Conservation (phyloP, 768 basidiomycete species). For the Chalciporus piperatus region DNA sequence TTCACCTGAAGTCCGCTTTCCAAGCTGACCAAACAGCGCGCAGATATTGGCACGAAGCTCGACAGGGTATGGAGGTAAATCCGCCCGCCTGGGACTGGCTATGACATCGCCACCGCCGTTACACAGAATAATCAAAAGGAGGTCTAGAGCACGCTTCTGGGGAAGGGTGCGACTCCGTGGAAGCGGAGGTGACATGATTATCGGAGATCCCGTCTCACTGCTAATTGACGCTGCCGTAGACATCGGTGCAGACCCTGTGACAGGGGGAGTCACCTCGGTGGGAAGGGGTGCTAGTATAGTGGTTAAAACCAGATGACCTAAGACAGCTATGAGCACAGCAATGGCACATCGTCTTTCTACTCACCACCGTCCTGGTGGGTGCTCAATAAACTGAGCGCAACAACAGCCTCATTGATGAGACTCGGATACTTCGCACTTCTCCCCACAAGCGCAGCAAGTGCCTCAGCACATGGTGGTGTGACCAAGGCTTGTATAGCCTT, state of each 20-base stretch:
- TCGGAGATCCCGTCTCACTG: constrained; percentile 48
- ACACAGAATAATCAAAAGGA: constrained; percentile 60
- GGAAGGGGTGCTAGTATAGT: constrained; percentile 54
- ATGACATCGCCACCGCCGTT: constrained; percentile 33
- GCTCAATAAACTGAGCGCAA: constrained; percentile 77
- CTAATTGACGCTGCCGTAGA: constrained; percentile 39
- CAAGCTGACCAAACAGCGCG: constrained; percentile 64
- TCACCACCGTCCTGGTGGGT: constrained; percentile 64
- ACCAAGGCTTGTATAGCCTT: constrained; percentile 52
- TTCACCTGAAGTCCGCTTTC: constrained; percentile 48
- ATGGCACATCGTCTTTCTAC: constrained; percentile 17
- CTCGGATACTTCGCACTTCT: constrained; percentile 79
- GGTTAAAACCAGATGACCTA: constrained; percentile 62
- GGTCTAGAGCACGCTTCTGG: constrained; percentile 62
- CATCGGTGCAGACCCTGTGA: constrained; percentile 33
- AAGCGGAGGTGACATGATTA: constrained; percentile 41
- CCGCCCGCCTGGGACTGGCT: constrained; percentile 41
- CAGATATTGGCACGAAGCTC: constrained; percentile 80
- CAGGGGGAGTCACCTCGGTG: constrained; percentile 34
- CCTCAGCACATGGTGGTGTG: constrained; percentile 52
- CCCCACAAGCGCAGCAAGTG: constrained; percentile 68
- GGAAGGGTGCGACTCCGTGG: constrained; percentile 37
- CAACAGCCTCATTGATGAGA: constrained; percentile 84
- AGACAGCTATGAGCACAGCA: constrained; percentile 6
- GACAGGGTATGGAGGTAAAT: constrained; percentile 51